Evolutionary conservation across 768 basidiomycete species (phyloP).

Genomic region (Auricularia heimuer): DNA sequence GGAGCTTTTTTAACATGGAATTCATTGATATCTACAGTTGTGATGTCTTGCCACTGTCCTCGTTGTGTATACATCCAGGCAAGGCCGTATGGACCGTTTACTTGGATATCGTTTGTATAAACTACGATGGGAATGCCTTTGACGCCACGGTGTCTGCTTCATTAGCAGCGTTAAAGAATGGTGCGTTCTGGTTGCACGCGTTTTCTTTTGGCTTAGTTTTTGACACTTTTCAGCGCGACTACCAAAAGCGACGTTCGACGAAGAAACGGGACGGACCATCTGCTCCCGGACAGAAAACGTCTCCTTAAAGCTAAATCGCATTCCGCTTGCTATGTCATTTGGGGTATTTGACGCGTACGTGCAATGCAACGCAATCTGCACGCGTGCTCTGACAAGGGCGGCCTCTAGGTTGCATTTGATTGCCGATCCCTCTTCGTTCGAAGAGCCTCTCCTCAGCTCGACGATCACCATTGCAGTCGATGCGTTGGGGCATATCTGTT

Average conservation of each 20-base stretch:
- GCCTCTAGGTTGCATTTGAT: slow-evolving; percentile 49
- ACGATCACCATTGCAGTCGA: slow-evolving; percentile 55
- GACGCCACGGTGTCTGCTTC: slow-evolving; percentile 85
- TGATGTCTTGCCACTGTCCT: slow-evolving; percentile 48
- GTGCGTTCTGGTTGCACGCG: slow-evolving; percentile 34
- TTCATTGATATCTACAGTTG: slow-evolving; percentile 36
- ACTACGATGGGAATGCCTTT: slow-evolving; percentile 93
- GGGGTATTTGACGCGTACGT: slow-evolving; percentile 77
- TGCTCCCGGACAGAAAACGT: slow-evolving; percentile 44
- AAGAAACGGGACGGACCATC: slow-evolving; percentile 49
- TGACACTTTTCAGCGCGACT: slow-evolving; percentile 40
- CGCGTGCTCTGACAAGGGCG: neutral
- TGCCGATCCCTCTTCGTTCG: slow-evolving; percentile 82
- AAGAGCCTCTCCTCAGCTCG: slow-evolving; percentile 76
- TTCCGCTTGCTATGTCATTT: slow-evolving; percentile 52
- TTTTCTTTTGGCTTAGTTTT: neutral
- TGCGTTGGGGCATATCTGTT: slow-evolving; percentile 36
- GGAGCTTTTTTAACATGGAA: neutral
- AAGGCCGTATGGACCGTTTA: slow-evolving; percentile 92
- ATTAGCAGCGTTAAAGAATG: slow-evolving; percentile 75
- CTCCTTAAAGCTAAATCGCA: slow-evolving; percentile 38
- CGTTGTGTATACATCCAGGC: slow-evolving; percentile 70
- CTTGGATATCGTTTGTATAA: slow-evolving; percentile 89
- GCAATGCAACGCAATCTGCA: neutral
- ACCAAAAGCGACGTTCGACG: slow-evolving; percentile 62